Evolutionary conservation across 2,329 filamentous ascomycete genomes (phyloP), one percentile per base, ranked within the genome.

Genomic region (Chalaropsis thielavioides): DNA sequence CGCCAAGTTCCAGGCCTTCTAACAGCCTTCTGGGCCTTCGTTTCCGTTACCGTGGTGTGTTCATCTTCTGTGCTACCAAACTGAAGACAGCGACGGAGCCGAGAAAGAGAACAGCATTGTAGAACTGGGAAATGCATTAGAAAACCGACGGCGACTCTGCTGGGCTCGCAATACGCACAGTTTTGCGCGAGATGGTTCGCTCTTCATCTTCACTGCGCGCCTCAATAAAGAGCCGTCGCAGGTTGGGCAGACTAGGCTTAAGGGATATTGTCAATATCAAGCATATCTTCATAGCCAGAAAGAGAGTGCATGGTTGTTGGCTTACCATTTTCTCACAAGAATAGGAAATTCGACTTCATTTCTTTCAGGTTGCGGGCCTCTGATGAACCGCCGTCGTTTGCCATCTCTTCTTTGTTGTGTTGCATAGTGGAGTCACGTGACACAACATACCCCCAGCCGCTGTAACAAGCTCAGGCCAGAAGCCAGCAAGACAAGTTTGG

Each of bases 81-180:
- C 92, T 95, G 78, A 97, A 96, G 67, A 96, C 85, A 7, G 92
- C 91, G 27, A 99, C 89, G 0, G 94, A 96, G 27, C 92, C 94
- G 80, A 99, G 92, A 77, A 97, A 99, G 1, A 97, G 79, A 0
- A 96, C 91, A 0, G 95, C 84, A 72, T 99, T 97, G 77, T 99
- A 99, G 75, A 99, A 99, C 94, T 96, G 71, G 7, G n/a, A 38
- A 38, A 10, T 58, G 10, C 5, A 22, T 58, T 38, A 58, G 54
- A 10, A 35, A 31, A 35, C 24, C 15, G 22, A 15, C 46, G 1
- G 46, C 7, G 54, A 8, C 10, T 31, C 24, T 35, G 4, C 6
- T n/a, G 15, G 17, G 10, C 13, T 58, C 8, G 1, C 60, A 59
- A 65, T 49, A 76, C 88, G 72, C 78, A 96, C 94, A 63, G 94